Conservation (phyloP, 495 filamentous ascomycete genomes). For the Xylaria sp. region DNA sequence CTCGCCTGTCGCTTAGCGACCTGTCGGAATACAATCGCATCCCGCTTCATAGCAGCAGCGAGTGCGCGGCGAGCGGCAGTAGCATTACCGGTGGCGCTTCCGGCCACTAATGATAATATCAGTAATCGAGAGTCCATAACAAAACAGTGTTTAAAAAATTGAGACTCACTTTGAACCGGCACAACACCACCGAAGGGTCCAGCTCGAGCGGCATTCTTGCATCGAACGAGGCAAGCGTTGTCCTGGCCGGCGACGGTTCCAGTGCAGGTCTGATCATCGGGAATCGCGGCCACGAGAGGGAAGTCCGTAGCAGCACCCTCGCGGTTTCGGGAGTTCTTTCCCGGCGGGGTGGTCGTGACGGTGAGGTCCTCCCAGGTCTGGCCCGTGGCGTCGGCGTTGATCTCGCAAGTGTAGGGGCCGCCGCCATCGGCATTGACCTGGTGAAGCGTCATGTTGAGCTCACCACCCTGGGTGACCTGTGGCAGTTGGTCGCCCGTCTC, state of each 20-base stretch:
- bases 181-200: slow-evolving; percentile 63
- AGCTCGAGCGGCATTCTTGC: slow-evolving; percentile 57
- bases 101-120: slow-evolving; percentile 29
- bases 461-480: slow-evolving; percentile 55
- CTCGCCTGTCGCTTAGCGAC: slow-evolving; percentile 16
- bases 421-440: slow-evolving; percentile 60
- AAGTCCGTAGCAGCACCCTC: slow-evolving; percentile 49
- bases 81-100: slow-evolving; percentile 25
- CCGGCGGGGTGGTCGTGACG: slow-evolving; percentile 47
- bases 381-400: slow-evolving; percentile 57
- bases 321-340: slow-evolving; percentile 45
- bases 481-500: slow-evolving; percentile 55
- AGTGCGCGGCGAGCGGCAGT: slow-evolving; percentile 31
- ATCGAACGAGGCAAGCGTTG: slow-evolving; percentile 60
- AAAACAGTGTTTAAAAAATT: background rate
- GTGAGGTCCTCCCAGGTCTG: slow-evolving; percentile 49
- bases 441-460: slow-evolving; percentile 59
- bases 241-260: slow-evolving; percentile 60
- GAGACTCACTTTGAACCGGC: slow-evolving; percentile 53
- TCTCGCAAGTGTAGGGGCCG: slow-evolving; percentile 56
- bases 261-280: slow-evolving; percentile 55
- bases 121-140: background rate
- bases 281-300: slow-evolving; percentile 54
- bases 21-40: slow-evolving; percentile 3
- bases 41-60: slow-evolving; percentile 31